A percentile compares a stretch with the other conserved stretches of the same genome.
These are phyloP conservation scores for Dissophora globulifera DNA, from an alignment of 192 early-diverging fungal genomes.

Conservation along the genomic window DNA sequence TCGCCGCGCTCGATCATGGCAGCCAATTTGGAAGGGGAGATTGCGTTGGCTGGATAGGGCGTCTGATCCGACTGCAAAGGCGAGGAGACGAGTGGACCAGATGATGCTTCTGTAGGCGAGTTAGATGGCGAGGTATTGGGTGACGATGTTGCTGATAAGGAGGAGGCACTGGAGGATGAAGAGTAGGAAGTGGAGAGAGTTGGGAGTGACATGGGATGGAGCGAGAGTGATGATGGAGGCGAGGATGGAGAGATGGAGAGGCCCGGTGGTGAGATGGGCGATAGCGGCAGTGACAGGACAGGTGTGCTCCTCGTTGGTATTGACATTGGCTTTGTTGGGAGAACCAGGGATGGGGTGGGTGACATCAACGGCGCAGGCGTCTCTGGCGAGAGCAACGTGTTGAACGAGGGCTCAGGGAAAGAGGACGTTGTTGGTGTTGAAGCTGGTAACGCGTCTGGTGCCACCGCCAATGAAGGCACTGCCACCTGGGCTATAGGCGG, in stretches of 20 bases:
- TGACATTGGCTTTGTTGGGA: conserved; percentile 9
- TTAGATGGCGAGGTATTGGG: conserved; percentile 36
- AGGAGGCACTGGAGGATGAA: conserved; percentile 11
- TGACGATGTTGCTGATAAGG: conserved; percentile 12
- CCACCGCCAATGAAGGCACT: not conserved
- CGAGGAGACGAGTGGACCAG: conserved; percentile 14
- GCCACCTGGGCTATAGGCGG: conserved; percentile 4
- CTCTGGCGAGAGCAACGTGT: not conserved
- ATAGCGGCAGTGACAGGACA: not conserved
- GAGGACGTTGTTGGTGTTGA: not conserved
- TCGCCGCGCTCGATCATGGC: conserved; percentile 19
- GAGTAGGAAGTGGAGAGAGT: conserved; percentile 16
- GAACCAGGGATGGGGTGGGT: not conserved
- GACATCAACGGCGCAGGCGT: not conserved
- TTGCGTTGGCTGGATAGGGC: conserved; percentile 30
- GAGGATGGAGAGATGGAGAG: conserved; percentile 4
- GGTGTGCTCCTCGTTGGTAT: not conserved
- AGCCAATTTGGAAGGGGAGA: conserved; percentile 26
- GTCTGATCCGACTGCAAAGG: conserved; percentile 32
- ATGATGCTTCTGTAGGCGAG: conserved; percentile 36
- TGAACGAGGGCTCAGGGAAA: not conserved
- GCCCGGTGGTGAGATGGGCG: not conserved
- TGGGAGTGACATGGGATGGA: conserved; percentile 20
- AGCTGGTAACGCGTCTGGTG: not conserved
- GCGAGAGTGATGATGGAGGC: conserved; percentile 16